Base-by-base conservation (phyloP, 106 monocot species). In the Cymbidium sinense region DNA sequence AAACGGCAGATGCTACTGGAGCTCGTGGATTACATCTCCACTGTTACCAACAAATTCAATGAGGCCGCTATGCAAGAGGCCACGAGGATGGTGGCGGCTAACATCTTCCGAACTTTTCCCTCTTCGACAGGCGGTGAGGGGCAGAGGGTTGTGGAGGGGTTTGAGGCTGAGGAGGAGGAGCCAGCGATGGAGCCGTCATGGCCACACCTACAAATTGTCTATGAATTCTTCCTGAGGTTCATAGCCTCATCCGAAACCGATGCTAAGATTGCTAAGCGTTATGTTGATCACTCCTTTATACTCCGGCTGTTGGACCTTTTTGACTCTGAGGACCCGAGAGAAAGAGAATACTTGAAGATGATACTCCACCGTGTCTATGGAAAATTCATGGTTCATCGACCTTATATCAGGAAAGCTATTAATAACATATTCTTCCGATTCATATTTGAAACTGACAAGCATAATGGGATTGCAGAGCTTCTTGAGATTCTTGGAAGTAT, bases 1-100 rank as follows among this genome's bases (percentile, higher is more conserved):
- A 91, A 91, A 79, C 77, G 91, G 37, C 86, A 81, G 82, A 81
- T 83, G 23, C 84, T 91, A 11, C 75, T 84, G 12, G 88, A 91
- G 65, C 81, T 91, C 50, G 79, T 88, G 3, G 91, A 91, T 1
- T 91, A 84, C 82, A 62, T 86, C 51, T 25, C 67, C 43, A 34
- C 81, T 5, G 58, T 25, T 33, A 7, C 43, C 77, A 55, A 34
- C 50, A 80, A 78, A 78, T 78, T 85, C 81, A 51, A 41, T 39
- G 81, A 85, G 55, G 34, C 74, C 33, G 64, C 51, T 12, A 78
- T 78, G 78, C 81, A 85, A 74, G 81, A 70, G 44, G 69, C 55
- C 33, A 75, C 78, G 29, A 25, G 67, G 44, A 85, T 85, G 85
- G 78, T 81, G 20, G 77, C 81, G 65, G 78, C 75, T 43, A 85